A percentile compares a stretch with the other conserved stretches of the same genome.
These are phyloP conservation scores for Fonsecaea nubica DNA, from an alignment of 2,329 filamentous ascomycete species.

Conservation along the genomic window DNA sequence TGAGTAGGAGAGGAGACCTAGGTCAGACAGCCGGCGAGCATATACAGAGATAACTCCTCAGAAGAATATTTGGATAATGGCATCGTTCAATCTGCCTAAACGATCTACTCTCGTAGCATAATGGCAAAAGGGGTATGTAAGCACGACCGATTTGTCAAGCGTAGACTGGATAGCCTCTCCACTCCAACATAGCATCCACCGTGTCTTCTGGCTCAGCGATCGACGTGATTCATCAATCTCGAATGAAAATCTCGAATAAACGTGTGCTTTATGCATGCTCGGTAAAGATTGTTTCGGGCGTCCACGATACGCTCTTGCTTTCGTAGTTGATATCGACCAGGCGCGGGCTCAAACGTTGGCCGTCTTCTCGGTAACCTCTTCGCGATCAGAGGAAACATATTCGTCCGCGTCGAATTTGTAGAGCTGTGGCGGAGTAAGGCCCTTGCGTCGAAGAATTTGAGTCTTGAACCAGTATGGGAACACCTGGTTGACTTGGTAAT, in stretches of 20 bases:
- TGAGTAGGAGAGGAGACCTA: too few species aligned
- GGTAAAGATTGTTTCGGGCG: neutral
- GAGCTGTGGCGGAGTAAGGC: slow-evolving; percentile 56
- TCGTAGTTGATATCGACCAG: neutral
- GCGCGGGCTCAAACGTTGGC: neutral
- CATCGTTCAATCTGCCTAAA: neutral
- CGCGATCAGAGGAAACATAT: slow-evolving; percentile 12
- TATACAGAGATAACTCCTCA: too few species aligned
- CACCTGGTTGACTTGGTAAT: slow-evolving; percentile 63
- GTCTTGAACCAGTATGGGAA: slow-evolving; percentile 68
- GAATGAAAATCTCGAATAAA: neutral
- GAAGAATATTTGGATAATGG: neutral
- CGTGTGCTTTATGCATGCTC: neutral
- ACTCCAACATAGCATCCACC: neutral
- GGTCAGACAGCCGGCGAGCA: too few species aligned
- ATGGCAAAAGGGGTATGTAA: slow-evolving; percentile 9
- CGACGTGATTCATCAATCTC: neutral
- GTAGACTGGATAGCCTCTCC: neutral
- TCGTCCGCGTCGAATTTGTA: slow-evolving; percentile 56
- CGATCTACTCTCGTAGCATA: neutral
- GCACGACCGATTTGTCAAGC: neutral
- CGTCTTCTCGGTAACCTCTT: slow-evolving; percentile 6
- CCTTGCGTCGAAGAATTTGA: slow-evolving; percentile 61
- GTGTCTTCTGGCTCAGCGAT: neutral
- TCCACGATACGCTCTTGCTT: neutral